Evolutionary conservation across 2,329 filamentous ascomycete genomes (phyloP), one percentile per base, ranked within the genome.

Genomic region (Gaeumannomyces sp.): DNA sequence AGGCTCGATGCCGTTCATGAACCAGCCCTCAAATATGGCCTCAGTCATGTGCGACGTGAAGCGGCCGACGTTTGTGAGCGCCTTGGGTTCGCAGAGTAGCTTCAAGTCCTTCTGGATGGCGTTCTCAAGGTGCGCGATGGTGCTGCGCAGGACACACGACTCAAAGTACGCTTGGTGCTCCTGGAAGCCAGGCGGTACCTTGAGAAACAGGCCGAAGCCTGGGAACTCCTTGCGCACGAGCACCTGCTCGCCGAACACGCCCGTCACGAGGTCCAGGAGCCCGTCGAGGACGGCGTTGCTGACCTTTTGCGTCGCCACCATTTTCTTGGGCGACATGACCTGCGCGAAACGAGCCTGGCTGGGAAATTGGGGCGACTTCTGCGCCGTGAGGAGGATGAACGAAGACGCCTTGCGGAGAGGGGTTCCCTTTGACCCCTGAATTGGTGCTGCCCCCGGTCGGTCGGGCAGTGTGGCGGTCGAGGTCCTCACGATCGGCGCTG

Each of bases 101-200:
- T 59, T 63, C 71, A 91, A 87, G 68, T 93, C 85, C 2, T 89
- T 77, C 66, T 91, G 86, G 11, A 98, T 82, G 28, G 86, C 82
- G 65, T 85, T 90, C 45, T 85, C 85, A 22, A 97, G 78, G 35
- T 90, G 86, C 3, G 87, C 83, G 60, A 97, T 84, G 0, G 91
- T 87, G 68, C 89, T 89, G 33, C 88, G 86, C 27, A 98, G 79
- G 3, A 98, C 80, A 72, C 93, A 97, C 0, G 95, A 96, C 73
- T 96, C 92, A 69, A 99, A 97, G 73, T 93, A 96, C 0, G 93
- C 92, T 71, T 97, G 93, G 70, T 98, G 93, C 73, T 98, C 95
- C 69, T 94, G 87, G 71, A 96, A 97, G 0, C 94, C 93, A 0
- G 95, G 92, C 1, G 96, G 95, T 0, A 94, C 90, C 73, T 95